Evolutionary conservation across 768 basidiomycete genomes (phyloP).

Genomic region (Amyloporia xantha): DNA sequence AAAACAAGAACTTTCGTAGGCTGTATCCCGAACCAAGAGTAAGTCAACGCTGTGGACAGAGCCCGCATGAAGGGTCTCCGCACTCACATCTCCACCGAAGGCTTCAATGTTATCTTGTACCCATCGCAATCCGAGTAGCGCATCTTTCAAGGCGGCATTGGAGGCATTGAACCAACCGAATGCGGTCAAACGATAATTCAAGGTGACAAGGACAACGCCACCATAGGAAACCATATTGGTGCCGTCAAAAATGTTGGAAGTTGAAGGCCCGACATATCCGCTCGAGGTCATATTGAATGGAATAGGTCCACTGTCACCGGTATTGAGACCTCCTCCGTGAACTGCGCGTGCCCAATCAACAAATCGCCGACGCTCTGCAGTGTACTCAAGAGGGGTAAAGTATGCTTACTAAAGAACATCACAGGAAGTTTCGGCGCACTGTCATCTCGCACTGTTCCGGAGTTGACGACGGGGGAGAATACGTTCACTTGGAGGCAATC

Average conservation of each 20-base stretch:
- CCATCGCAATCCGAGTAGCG: constrained; percentile 3
- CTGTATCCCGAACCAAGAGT: neutral
- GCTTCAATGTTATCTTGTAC: constrained; percentile 7
- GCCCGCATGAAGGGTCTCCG: no score
- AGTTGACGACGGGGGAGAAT: constrained; percentile 2
- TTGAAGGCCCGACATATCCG: constrained; percentile 4
- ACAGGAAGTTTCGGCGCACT: constrained; percentile 2
- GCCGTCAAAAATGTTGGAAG: constrained; percentile 4
- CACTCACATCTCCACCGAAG: constrained; percentile 5
- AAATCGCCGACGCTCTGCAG: no score
- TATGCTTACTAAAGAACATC: constrained; percentile 6
- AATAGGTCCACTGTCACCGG: constrained; percentile 4
- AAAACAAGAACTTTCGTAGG: constrained; percentile 3
- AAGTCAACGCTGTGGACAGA: neutral
- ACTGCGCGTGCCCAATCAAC: no score
- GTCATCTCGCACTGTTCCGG: neutral
- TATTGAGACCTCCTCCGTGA: constrained; percentile 7
- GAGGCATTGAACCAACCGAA: constrained; percentile 10
- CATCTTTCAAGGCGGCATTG: constrained; percentile 4
- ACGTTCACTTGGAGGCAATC: constrained; percentile 7
- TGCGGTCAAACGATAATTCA: constrained; percentile 3
- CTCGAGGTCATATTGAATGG: constrained; percentile 6
- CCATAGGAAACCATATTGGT: constrained; percentile 6
- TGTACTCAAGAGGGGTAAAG: neutral
- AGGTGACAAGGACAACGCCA: constrained; percentile 5